Conservation (phyloP, 805 yeast genomes). For the Hanseniaspora taiwanica region DNA sequence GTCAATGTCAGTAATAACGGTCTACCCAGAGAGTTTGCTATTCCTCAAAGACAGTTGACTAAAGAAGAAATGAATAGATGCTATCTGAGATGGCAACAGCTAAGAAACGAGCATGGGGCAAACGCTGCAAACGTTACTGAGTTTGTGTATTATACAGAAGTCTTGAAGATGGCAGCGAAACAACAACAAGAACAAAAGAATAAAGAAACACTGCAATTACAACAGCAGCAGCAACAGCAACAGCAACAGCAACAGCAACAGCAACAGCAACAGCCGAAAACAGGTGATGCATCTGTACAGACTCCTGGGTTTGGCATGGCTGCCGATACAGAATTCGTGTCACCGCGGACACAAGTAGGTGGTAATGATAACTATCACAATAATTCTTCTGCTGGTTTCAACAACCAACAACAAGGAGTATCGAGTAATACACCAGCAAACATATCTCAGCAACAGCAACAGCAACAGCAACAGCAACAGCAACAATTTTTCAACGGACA, state of each 20-base stretch:
- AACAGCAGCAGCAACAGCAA: conserved; percentile 5
- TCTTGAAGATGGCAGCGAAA: conserved; percentile 23
- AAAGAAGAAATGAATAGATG: conserved; percentile 26
- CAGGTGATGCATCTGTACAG: too few species aligned
- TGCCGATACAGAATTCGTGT: too few species aligned
- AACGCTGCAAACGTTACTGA: conserved; percentile 23
- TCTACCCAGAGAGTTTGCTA: not conserved
- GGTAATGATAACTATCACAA: too few species aligned
- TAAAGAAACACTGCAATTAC: conserved; percentile 10
- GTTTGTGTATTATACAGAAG: conserved; percentile 23
- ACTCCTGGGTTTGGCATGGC: too few species aligned
- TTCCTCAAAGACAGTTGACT: conserved; percentile 13
- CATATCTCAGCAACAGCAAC: conserved; percentile 9
- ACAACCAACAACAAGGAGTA: too few species aligned
- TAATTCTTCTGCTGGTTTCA: too few species aligned
- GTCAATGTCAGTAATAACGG: too few species aligned
- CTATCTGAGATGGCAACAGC: conserved; percentile 23
- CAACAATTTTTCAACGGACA: too few species aligned
- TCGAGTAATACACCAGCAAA: too few species aligned
- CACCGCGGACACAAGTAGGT: too few species aligned
- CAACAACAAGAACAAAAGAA: conserved; percentile 21
- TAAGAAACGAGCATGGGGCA: conserved; percentile 22
- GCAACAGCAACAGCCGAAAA: too few species aligned
- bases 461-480: conserved; percentile 3
- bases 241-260: too few species aligned